Base-by-base conservation (phyloP, 2,329 filamentous ascomycete species). In the Aspergillus phoenicis region DNA sequence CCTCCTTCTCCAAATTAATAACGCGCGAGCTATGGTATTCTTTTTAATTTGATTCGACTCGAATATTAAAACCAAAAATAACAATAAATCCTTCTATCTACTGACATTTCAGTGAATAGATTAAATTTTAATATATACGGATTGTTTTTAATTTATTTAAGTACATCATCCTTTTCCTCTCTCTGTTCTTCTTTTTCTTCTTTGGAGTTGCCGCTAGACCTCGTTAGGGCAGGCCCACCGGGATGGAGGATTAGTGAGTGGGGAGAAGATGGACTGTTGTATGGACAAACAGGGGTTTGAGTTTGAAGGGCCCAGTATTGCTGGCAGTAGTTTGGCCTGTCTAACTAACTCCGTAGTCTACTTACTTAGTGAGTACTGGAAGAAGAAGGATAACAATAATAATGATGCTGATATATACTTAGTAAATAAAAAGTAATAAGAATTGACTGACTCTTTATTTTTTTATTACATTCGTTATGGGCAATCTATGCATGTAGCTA, bases 271-370 rank as follows among this genome's bases (percentile, higher is more conserved):
- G 33, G 33, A 36, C 33, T 36, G 13, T 13, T 49, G 45, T 24
- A 30, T 49, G 45, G 11, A 26, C 54, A 62, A 61, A 67, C 65
- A 67, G 60, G 63, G 63, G 62, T 67, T 65, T 62, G 55, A 61
- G 60, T 51, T 51, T 51, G 17, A 51, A 55, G 62, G 33, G 33
- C 33, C 62, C 58, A 64, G 58, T 58, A 41, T 28, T 28, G 33
- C 33, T 36, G 33, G 33, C 33, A 36, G 33, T 36, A 36, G 33
- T 36, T 36, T 36, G 33, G 33, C 33, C 33, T 36, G 33, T 36
- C 33, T 36, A 36, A 36, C 33, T 36, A 36, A 36, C 33, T 36
- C 33, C 33, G 33, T 36, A 36, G 33, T 45, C 20, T 24, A 43
- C 15, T 43, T 43, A 43, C 33, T 36, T 36, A 15, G 33, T 36